A percentile compares a stretch with the other conserved stretches of the same genome.
Evolutionary conservation across 2,329 filamentous ascomycete species (phyloP).

Genomic region (Emergomyces africanus): DNA sequence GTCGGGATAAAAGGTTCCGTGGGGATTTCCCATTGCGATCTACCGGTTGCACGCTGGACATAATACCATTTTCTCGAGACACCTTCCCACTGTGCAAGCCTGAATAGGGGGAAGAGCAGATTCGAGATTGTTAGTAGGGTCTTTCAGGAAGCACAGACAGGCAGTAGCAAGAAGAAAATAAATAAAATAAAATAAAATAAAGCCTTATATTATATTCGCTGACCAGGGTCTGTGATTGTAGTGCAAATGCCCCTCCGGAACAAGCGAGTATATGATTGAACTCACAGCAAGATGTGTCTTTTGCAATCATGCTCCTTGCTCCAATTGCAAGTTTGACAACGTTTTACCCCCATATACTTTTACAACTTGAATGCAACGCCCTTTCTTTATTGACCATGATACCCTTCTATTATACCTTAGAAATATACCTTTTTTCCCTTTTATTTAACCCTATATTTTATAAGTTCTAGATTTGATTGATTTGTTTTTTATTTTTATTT

Average conservation of each 20-base stretch:
- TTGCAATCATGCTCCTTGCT: slow-evolving; percentile 8
- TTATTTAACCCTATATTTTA: background rate
- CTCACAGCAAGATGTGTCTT: background rate
- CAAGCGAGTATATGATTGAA: slow-evolving; percentile 3
- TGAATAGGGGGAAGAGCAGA: slow-evolving; percentile 7
- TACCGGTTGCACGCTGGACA: slow-evolving; percentile 27
- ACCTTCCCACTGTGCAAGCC: slow-evolving; percentile 30
- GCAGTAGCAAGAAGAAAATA: background rate
- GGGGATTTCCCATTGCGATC: slow-evolving; percentile 29
- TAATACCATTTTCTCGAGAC: slow-evolving; percentile 27
- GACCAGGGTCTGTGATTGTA: background rate
- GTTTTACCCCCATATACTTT: background rate
- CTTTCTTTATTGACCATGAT: background rate
- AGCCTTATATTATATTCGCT: background rate
- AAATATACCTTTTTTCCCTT: too few relatives aligned
- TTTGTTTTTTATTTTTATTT: too few relatives aligned
- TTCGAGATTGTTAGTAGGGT: background rate
- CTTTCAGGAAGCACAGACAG: background rate
- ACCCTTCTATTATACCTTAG: too few relatives aligned
- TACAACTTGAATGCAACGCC: background rate
- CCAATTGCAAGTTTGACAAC: background rate
- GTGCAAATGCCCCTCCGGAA: slow-evolving; percentile 5
- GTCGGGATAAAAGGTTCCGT: slow-evolving; percentile 27
- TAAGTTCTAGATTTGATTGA: too few relatives aligned
- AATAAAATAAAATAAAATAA: background rate